Evolutionary conservation across 2,329 filamentous ascomycete species (phyloP).

Genomic region (Beauveria scarabaeidicola): DNA sequence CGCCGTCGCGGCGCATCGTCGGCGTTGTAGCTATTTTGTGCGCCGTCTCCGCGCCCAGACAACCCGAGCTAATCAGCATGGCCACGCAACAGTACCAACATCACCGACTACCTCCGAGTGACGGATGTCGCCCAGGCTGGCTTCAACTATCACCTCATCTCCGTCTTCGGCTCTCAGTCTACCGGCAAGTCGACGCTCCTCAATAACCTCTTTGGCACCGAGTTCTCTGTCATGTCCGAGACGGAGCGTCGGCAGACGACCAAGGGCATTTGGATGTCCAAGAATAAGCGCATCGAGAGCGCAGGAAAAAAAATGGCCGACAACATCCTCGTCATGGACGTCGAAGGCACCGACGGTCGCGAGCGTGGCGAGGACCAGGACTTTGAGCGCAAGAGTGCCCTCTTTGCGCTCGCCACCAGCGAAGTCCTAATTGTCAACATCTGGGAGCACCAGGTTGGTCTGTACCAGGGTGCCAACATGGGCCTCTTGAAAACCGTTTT

Average conservation of each 20-base stretch:
- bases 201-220: slow-evolving; percentile 90
- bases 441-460: slow-evolving; percentile 96
- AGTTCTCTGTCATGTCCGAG: slow-evolving; percentile 98
- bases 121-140: slow-evolving; percentile 78
- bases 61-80: slow-evolving; percentile 12
- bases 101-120: slow-evolving; percentile 72
- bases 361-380: slow-evolving; percentile 97
- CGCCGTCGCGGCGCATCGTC: neutral
- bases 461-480: slow-evolving; percentile 99
- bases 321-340: slow-evolving; percentile 98
- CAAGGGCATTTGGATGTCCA: slow-evolving; percentile 99
- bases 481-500: slow-evolving; percentile 97
- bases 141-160: slow-evolving; percentile 99
- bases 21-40: neutral
- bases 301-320: slow-evolving; percentile 67
- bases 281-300: slow-evolving; percentile 66
- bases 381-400: slow-evolving; percentile 94
- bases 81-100: slow-evolving; percentile 49
- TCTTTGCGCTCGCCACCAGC: slow-evolving; percentile 94
- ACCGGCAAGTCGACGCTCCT: slow-evolving; percentile 96
- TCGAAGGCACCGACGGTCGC: slow-evolving; percentile 92
- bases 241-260: slow-evolving; percentile 90
- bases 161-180: slow-evolving; percentile 96
- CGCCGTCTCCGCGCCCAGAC: slow-evolving; percentile 1
- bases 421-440: slow-evolving; percentile 98